Base-by-base conservation (phyloP, 2,329 filamentous ascomycete species). In the Cytospora mali region DNA sequence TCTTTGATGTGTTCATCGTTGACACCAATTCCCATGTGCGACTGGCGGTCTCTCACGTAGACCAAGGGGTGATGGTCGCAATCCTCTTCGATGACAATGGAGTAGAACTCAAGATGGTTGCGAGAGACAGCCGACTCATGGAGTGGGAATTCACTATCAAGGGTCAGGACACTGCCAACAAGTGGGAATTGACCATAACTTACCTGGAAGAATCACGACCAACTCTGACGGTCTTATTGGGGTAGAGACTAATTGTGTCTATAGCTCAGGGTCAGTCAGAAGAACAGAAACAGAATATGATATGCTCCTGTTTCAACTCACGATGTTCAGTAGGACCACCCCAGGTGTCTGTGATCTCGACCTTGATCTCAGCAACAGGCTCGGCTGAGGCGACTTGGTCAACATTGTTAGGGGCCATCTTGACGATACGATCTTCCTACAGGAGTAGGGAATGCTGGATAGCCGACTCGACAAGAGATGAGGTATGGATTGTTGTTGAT, bases 31-130 rank as follows among this genome's bases (percentile, higher is more conserved):
- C 84, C 84, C 59, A 81, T 82, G 18, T 73, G 74, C 5, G 84
- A 86, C 58, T 80, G 79, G 27, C 81, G 78, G 66, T 87, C 84
- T 16, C 84, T 80, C 29, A 85, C 82, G 66, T 85, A 87, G 48
- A 86, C 71, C 59, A 84, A 71, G 5, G 75, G 74, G 33, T 48
- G 48, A 27, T 60, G 58, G 16, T 68, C 70, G 25, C 67, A 62
- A 11, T 70, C 68, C 21, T 73, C 69, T 25, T 85, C 82, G 64
- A 84, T 84, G 11, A 79, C 69, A 48, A 86, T 73, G 1, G 80
- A 80, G 69, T 85, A 87, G 33, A 86, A 74, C 66, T 85, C 80
- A 66, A 84, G 82, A 59, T 86, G 84, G 28, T 78, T 76, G 57
- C 81, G 79, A 1, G 84, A 86, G 23, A 86, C 75, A 11, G 70